Conservation (phyloP, 129 eudicot species). For the Dittrichia graveolens region DNA sequence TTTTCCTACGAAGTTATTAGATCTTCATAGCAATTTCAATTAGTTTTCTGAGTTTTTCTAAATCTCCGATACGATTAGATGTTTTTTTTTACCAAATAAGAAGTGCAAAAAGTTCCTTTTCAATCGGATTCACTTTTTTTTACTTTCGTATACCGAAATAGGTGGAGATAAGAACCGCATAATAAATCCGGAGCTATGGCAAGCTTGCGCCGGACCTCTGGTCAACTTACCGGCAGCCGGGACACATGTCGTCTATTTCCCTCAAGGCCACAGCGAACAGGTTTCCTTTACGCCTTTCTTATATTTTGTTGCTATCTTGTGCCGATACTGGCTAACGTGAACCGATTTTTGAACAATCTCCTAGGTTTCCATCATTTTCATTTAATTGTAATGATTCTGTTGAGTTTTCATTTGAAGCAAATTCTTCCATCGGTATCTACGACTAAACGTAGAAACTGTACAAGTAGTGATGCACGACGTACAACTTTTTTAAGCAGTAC, state of each 20-base stretch:
- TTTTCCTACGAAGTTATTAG: background rate
- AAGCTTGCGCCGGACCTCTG: conserved; percentile 97
- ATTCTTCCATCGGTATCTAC: background rate
- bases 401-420: conserved; percentile 1
- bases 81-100: background rate
- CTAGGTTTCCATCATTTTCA: conserved; percentile 28
- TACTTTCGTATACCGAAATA: background rate
- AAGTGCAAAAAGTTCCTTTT: background rate
- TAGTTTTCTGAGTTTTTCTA: background rate
- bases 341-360: conserved; percentile 18
- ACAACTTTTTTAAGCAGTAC: conserved; percentile 10
- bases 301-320: conserved; percentile 38
- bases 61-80: background rate
- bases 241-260: conserved; percentile 94
- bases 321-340: conserved; percentile 28
- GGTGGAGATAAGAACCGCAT: conserved; percentile 31
- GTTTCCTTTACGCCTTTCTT: conserved; percentile 31
- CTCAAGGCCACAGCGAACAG: conserved; percentile 99
- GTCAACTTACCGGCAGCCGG: conserved; percentile 95
- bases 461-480: conserved; percentile 21
- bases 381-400: conserved; percentile 22
- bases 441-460: conserved; percentile 1
- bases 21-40: conserved; percentile 3
- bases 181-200: conserved; percentile 90
- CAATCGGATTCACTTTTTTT: background rate